Conservation (phyloP, 805 yeast species). For the Schwanniomyces polymorphus region DNA sequence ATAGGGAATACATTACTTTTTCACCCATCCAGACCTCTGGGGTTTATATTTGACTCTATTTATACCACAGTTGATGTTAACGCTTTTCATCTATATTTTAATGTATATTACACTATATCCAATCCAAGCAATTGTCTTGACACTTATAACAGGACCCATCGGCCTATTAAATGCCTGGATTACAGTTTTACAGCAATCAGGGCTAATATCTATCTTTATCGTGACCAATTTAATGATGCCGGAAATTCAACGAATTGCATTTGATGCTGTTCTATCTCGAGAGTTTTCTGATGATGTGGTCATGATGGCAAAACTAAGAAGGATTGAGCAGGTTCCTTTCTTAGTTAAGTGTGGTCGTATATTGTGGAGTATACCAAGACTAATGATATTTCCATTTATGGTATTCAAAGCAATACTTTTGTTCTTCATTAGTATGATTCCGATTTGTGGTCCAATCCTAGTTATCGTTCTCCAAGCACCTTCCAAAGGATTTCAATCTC, state of each 20-base stretch:
- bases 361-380: constrained; percentile 34
- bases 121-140: constrained; percentile 38
- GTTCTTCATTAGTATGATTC: constrained; percentile 47
- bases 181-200: constrained; percentile 43
- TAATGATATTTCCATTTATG: constrained; percentile 41
- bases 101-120: constrained; percentile 46
- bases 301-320: constrained; percentile 33
- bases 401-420: constrained; percentile 33
- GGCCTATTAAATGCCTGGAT: constrained; percentile 49
- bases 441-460: constrained; percentile 58
- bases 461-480: constrained; percentile 55
- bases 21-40: constrained; percentile 45
- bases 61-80: constrained; percentile 46
- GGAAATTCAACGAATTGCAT: constrained; percentile 44
- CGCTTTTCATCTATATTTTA: constrained; percentile 31
- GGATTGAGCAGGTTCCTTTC: constrained; percentile 30
- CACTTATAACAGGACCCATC: constrained; percentile 49
- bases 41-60: constrained; percentile 42
- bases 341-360: constrained; percentile 25
- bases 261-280: constrained; percentile 47
- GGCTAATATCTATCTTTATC: constrained; percentile 41
- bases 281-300: constrained; percentile 49
- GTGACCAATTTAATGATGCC: constrained; percentile 47
- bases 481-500: constrained; percentile 51
- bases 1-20: constrained; percentile 43